Evolutionary conservation across 2,329 filamentous ascomycete genomes (phyloP).

Genomic region (Hypoxylon sp.): DNA sequence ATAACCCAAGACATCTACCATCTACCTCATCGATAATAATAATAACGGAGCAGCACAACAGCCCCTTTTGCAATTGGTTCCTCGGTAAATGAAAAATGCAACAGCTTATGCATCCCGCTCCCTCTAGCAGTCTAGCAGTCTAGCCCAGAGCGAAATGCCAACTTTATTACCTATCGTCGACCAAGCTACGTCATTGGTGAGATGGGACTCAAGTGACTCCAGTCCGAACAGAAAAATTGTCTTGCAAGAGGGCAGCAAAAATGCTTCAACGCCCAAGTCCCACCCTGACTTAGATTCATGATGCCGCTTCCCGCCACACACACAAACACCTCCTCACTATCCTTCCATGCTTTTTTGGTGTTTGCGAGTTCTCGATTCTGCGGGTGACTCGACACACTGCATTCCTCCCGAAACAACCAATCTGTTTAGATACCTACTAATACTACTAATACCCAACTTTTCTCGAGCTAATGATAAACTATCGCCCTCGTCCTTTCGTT

Average conservation of each 20-base stretch:
- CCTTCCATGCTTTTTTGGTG: constrained; percentile 23
- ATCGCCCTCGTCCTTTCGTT: constrained; percentile 8
- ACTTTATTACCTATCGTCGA: constrained; percentile 27
- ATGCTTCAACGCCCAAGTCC: constrained; percentile 40
- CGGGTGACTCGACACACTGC: constrained; percentile 32
- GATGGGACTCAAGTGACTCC: constrained; percentile 30
- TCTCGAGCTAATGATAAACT: constrained; percentile 21
- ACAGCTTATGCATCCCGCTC: background rate
- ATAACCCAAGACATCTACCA: constrained; percentile 22
- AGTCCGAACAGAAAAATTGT: constrained; percentile 10
- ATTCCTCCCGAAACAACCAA: constrained; percentile 40
- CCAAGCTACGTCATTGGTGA: constrained; percentile 42
- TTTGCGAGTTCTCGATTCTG: constrained; percentile 35
- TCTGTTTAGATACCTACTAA: constrained; percentile 14
- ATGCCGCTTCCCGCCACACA: constrained; percentile 44
- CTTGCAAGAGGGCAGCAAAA: constrained; percentile 21
- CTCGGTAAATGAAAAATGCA: constrained; percentile 29
- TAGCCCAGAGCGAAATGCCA: background rate
- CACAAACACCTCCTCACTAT: constrained; percentile 31
- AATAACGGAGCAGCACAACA: constrained; percentile 24
- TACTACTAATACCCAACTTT: constrained; percentile 15
- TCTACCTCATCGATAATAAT: constrained; percentile 16
- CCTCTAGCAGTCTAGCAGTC: constrained; percentile 2
- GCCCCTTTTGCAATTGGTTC: constrained; percentile 31
- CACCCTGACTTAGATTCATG: constrained; percentile 39